phyloP scores from a whole-genome alignment of 345 rosid genomes.

The Euphorbia lathyris region DNA sequence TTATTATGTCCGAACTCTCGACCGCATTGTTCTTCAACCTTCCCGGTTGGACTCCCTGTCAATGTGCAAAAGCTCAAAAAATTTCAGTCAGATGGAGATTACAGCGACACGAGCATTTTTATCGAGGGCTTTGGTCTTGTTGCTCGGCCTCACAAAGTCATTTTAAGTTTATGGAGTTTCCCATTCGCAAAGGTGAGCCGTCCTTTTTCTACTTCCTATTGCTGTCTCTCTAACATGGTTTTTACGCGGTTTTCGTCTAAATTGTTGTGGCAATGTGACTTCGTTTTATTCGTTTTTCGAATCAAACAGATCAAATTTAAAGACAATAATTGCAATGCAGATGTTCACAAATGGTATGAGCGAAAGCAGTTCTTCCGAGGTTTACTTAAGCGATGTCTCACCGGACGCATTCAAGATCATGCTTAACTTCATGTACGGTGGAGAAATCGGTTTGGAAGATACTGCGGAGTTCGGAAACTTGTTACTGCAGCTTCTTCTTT shows the following conservation, averaged over 20 bases:
- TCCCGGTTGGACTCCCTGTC: constrained; percentile 68
- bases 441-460: constrained; percentile 67
- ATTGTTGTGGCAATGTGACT: neutral
- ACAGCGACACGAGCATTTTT: constrained; percentile 56
- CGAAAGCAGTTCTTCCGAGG: constrained; percentile 67
- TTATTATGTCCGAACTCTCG: constrained; percentile 53
- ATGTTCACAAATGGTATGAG: constrained; percentile 99
- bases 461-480: constrained; percentile 53
- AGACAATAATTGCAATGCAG: constrained; percentile 36
- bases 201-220: neutral
- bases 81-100: constrained; percentile 46
- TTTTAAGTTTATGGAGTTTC: constrained; percentile 81
- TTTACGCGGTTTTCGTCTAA: neutral
- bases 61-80: constrained; percentile 55
- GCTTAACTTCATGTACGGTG: constrained; percentile 84
- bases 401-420: constrained; percentile 68
- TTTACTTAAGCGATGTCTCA: constrained; percentile 71
- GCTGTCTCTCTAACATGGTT: neutral
- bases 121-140: constrained; percentile 65
- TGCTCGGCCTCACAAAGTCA: constrained; percentile 63
- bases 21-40: constrained; percentile 41
- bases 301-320: constrained; percentile 13
- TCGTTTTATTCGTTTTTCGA: constrained; percentile 9
- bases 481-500: constrained; percentile 76
- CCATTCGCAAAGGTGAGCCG: constrained; percentile 84